Evolutionary conservation across 805 yeast genomes (phyloP).

Genomic region (Myxozyma lipomycoides): DNA sequence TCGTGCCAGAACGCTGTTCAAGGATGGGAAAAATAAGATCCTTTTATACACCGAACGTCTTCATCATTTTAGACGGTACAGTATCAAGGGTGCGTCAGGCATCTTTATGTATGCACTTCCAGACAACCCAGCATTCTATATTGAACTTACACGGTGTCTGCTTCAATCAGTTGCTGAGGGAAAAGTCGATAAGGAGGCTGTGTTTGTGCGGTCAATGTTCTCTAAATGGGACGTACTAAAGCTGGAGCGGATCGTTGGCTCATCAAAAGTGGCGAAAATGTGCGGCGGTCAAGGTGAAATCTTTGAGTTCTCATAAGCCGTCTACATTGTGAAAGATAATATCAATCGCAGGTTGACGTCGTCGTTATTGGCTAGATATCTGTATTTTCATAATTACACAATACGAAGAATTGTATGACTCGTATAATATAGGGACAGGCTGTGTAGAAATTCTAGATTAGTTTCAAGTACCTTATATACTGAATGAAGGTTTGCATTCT

Average conservation of each 20-base stretch:
- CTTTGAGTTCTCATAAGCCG: constrained; percentile 59
- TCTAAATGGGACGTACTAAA: constrained; percentile 76
- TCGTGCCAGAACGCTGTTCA: constrained; percentile 66
- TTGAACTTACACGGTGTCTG: constrained; percentile 61
- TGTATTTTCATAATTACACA: too few relatives aligned
- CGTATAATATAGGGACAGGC: too few relatives aligned
- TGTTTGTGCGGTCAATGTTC: constrained; percentile 55
- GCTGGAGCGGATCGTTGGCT: constrained; percentile 81
- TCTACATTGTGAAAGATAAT: too few relatives aligned
- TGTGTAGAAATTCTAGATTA: too few relatives aligned
- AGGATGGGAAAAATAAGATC: constrained; percentile 57
- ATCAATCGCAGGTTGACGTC: too few relatives aligned
- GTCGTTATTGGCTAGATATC: too few relatives aligned
- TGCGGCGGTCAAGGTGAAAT: constrained; percentile 68
- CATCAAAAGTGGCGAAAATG: constrained; percentile 62
- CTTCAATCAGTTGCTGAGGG: constrained; percentile 49
- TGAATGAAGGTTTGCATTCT: too few relatives aligned
- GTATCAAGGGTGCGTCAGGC: constrained; percentile 77
- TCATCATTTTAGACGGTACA: constrained; percentile 86
- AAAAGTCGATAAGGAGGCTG: constrained; percentile 53
- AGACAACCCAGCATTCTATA: constrained; percentile 75
- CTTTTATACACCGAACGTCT: constrained; percentile 90
- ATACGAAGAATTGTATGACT: too few relatives aligned
- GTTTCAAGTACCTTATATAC: too few relatives aligned
- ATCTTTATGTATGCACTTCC: constrained; percentile 82